Conservation (phyloP, 345 rosid species). For the Eucalyptus curtisii region DNA sequence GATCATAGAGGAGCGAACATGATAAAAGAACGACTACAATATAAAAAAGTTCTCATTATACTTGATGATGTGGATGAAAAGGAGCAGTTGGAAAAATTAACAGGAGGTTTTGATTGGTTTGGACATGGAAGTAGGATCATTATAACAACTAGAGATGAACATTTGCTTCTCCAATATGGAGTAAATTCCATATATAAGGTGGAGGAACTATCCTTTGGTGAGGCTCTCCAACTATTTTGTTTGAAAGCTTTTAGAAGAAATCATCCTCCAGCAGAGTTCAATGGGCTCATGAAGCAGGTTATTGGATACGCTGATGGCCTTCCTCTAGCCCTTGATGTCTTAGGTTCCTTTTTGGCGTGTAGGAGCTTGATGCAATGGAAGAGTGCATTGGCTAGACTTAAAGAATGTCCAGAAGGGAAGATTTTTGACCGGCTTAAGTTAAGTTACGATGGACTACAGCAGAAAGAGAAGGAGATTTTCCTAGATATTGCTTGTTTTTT, state of each 20-base stretch:
- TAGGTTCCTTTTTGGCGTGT: not conserved
- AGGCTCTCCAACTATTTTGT: not conserved
- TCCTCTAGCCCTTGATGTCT: not conserved
- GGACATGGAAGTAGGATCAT: not conserved
- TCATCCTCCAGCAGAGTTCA: not conserved
- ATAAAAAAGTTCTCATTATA: not conserved
- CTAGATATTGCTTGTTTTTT: not conserved
- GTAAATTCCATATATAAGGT: not conserved
- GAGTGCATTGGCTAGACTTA: not conserved
- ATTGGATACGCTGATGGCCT: not conserved
- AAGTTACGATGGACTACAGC: not conserved
- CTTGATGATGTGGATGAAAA: not conserved
- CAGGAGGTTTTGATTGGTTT: not conserved
- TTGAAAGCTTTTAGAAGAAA: not conserved
- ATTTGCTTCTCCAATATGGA: not conserved
- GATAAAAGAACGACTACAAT: not conserved
- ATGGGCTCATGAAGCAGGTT: not conserved
- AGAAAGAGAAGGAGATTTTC: not conserved
- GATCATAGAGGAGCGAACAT: not conserved
- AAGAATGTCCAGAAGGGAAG: not conserved
- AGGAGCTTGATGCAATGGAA: not conserved
- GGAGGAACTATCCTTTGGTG: not conserved
- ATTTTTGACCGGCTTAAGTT: not conserved
- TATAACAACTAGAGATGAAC: conserved; percentile 1
- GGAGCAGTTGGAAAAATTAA: not conserved